phyloP scores from a whole-genome alignment of 2,329 filamentous ascomycete genomes.

The Xylaria sp. region DNA sequence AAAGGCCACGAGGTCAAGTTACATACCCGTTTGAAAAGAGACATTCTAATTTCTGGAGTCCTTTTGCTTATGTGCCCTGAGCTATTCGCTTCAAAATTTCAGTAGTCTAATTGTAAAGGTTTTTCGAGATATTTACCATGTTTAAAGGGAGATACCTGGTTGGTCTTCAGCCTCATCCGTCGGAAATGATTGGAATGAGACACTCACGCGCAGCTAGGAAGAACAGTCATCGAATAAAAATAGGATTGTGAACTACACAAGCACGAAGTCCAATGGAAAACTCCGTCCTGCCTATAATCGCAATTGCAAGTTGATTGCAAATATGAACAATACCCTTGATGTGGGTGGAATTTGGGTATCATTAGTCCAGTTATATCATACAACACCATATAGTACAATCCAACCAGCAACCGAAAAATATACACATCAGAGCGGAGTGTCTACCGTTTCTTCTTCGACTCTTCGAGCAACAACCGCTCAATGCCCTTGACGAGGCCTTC shows the following conservation, averaged over 20 bases:
- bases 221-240: too few relatives aligned
- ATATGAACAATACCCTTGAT: background rate
- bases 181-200: background rate
- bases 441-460: conserved; percentile 25
- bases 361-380: conserved; percentile 26
- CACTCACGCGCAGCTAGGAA: too few relatives aligned
- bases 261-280: background rate
- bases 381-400: conserved; percentile 19
- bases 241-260: too few relatives aligned
- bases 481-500: conserved; percentile 74
- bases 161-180: background rate
- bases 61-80: background rate
- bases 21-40: conserved; percentile 20
- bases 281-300: background rate
- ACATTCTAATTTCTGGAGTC: conserved; percentile 4
- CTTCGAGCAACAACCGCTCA: conserved; percentile 69
- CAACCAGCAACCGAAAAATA: too few relatives aligned
- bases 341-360: conserved; percentile 36
- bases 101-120: background rate
- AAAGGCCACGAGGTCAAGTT: background rate
- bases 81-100: background rate
- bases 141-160: background rate
- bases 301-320: background rate
- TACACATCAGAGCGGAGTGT: background rate
- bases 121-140: background rate